Base-by-base conservation (phyloP, 495 filamentous ascomycete genomes). In the Neurospora sp. region DNA sequence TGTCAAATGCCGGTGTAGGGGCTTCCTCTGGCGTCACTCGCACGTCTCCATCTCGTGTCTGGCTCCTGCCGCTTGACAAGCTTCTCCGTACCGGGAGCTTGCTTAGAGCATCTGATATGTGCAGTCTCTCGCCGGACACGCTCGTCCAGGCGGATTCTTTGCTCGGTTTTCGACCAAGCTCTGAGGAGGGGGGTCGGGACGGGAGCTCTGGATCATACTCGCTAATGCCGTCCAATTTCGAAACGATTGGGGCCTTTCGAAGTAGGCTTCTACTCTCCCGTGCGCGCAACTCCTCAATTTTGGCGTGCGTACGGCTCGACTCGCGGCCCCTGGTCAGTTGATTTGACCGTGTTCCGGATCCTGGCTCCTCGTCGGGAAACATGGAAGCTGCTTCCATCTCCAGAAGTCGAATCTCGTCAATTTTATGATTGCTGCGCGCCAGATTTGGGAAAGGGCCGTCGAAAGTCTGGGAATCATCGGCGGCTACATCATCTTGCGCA, bases 401-500 rank as follows among this genome's bases (percentile, higher is more conserved):
- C 1, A 83, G 77, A 12, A 83, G 80, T 41, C 84, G 81, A 16
- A 89, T 84, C 22, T 86, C 82, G 75, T 90, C 87, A 5, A 86
- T 75, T 38, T 80, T 82, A 69, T 77, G 81, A 73, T 85, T 86
- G 75, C 74, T 77, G 44, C 77, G 78, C 8, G 83, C 79, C 44
- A 84, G 76, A 31, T 73, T 77, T 20, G 89, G 80, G 18, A 86
- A 86, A 41, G 90, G 90, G 45, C 89, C 91, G 14, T 83, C 79
- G 4, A 90, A 91, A 8, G 89, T 75, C 69, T 91, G 86, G 39
- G 91, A 72, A 65, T 89, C 89, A 27, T 82, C 83, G 37, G 84
- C 87, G n/a, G 90, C 91, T 73, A 93, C 90, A 44, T 92, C 90
- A 7, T 86, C 82, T 65, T 87, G 86, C 20, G 85, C 76, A 53